Evolutionary conservation across 345 rosid species (phyloP).

Genomic region (Salix dunnii): DNA sequence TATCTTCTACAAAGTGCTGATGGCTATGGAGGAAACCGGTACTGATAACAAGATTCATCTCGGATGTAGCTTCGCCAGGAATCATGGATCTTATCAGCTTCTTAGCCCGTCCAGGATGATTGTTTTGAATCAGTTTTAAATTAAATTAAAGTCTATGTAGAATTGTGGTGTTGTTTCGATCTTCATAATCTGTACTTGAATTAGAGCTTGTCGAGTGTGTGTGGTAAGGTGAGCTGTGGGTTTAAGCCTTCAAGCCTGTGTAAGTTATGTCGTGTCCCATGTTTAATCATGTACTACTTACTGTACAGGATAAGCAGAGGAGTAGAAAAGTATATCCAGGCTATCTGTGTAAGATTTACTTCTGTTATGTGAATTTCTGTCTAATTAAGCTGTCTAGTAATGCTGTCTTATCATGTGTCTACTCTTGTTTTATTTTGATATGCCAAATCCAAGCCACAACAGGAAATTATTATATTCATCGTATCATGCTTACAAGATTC

Average conservation of each 20-base stretch:
- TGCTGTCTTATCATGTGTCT: neutral
- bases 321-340: neutral
- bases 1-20: constrained; percentile 19
- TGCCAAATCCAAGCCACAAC: neutral
- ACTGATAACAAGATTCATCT: neutral
- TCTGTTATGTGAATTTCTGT: neutral
- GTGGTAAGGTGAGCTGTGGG: neutral
- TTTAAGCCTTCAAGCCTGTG: neutral
- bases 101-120: constrained; percentile 35
- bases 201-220: neutral
- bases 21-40: constrained; percentile 21
- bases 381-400: neutral
- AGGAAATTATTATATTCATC: neutral
- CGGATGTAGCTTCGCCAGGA: constrained; percentile 35
- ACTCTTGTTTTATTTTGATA: neutral
- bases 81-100: constrained; percentile 26
- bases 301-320: neutral
- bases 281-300: neutral
- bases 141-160: neutral
- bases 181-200: neutral
- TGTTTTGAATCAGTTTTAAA: constrained; percentile 30
- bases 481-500: too few species aligned
- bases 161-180: neutral
- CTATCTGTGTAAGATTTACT: neutral
- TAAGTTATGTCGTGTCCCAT: neutral